Evolutionary conservation across 2,329 filamentous ascomycete genomes (phyloP).

Genomic region (Fusarium irregulare): DNA sequence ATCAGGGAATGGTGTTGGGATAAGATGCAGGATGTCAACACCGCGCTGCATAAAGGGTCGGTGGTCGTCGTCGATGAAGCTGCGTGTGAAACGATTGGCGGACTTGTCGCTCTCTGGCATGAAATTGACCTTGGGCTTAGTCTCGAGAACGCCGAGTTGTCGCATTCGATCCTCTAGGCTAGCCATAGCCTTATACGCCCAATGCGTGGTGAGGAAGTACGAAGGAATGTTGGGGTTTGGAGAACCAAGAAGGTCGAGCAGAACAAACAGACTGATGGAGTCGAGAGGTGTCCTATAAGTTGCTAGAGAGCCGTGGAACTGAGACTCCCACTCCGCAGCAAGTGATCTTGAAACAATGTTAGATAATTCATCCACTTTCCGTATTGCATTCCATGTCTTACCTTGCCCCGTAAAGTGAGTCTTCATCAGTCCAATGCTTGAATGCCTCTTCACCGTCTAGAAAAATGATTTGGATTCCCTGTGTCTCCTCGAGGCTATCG

Average conservation of each 20-base stretch:
- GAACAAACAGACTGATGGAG: constrained; percentile 87
- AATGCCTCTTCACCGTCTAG: constrained; percentile 97
- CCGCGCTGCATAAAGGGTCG: constrained; percentile 88
- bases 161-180: constrained; percentile 79
- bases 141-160: constrained; percentile 72
- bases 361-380: not conserved
- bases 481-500: constrained; percentile 74
- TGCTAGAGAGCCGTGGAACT: constrained; percentile 76
- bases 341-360: constrained; percentile 64
- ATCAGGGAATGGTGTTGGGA: constrained; percentile 81
- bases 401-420: constrained; percentile 91
- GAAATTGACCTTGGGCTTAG: constrained; percentile 65
- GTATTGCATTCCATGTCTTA: constrained; percentile 51
- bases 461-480: constrained; percentile 88
- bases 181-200: constrained; percentile 87
- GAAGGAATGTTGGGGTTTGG: constrained; percentile 78
- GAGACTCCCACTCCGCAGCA: constrained; percentile 82
- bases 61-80: constrained; percentile 84
- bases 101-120: constrained; percentile 72
- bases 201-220: constrained; percentile 91
- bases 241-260: constrained; percentile 88
- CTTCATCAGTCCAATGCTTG: constrained; percentile 78
- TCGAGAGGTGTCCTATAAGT: constrained; percentile 79
- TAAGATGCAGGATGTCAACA: constrained; percentile 89
- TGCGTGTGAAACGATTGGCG: constrained; percentile 58